phyloP scores from a whole-genome alignment of 345 rosid species.

The Euphorbia pulcherrima region DNA sequence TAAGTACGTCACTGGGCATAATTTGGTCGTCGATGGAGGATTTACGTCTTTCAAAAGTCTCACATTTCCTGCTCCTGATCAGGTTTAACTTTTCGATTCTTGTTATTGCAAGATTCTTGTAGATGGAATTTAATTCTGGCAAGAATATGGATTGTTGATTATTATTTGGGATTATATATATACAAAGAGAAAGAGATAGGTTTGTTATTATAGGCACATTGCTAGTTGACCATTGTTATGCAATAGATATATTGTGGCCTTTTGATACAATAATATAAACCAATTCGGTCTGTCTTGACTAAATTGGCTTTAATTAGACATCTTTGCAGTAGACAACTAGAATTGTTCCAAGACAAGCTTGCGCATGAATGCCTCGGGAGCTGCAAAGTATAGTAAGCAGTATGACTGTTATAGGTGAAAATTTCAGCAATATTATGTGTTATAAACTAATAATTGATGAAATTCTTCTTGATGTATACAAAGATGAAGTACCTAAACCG shows the following conservation, averaged over 20 bases:
- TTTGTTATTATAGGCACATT: not conserved
- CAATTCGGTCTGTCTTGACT: not conserved
- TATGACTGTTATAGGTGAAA: not conserved
- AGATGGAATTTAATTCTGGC: not conserved
- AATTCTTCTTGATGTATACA: not conserved
- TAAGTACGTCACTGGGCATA: constrained; percentile 78
- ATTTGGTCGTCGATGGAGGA: constrained; percentile 90
- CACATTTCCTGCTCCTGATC: constrained; percentile 45
- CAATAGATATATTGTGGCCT: not conserved
- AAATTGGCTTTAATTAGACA: not conserved
- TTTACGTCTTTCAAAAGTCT: constrained; percentile 59
- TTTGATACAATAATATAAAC: not conserved
- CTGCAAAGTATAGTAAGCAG: constrained; percentile 24
- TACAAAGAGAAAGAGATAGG: not conserved
- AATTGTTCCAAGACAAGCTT: constrained; percentile 41
- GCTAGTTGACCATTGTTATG: not conserved
- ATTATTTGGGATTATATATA: not conserved
- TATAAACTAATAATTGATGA: too few relatives aligned
- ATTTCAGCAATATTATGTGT: not conserved
- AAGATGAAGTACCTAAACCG: constrained; percentile 14
- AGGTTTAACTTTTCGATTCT: constrained; percentile 18
- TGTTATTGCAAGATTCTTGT: not conserved
- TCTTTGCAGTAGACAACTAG: constrained; percentile 17
- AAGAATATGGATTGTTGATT: not conserved
- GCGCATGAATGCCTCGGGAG: constrained; percentile 44